Evolutionary conservation across 495 filamentous ascomycete genomes (phyloP), one percentile per base, ranked within the genome.

Genomic region (Aspergillus mulundensis): DNA sequence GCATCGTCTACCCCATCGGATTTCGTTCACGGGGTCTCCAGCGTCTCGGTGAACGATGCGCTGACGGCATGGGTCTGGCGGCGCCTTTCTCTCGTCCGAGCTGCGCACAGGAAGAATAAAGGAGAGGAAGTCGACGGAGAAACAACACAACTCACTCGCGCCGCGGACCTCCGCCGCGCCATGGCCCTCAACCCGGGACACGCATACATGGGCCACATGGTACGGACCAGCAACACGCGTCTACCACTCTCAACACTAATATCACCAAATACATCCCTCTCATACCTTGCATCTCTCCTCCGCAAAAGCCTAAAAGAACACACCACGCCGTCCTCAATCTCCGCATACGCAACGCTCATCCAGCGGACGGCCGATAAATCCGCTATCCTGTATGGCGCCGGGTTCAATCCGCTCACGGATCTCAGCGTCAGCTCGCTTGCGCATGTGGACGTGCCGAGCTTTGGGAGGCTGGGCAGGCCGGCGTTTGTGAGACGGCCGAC

Each of bases 61-160:
- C 64, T 84, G 7, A 79, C 64, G 16, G 77, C 80, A 12, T 78
- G 81, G 25, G 59, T 78, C 53, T 79, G 74, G 76, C 58, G 75
- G 53, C 60, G 65, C 10, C 20, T 77, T 5, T 63, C 56, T 2
- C 21, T 18, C 3, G 38, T 36, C 7, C 49, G 49, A 0, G 6
- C 36, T 30, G 28, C 14, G 49, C 63, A 38, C 7, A 15, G 7
- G 3, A 5, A 38, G 3, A 38, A 5, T 8, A 38, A 14, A 12
- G 7, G 7, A 38, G 34, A 38, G 14, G n/a, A n/a, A n/a, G n/a
- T n/a, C n/a, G n/a, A n/a, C n/a, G 14, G 6, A 67, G 70, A 1
- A 7, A 57, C 54, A 18, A 57, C 61, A 12, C 68, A 67, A n/a
- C 61, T 78, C 48, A 54, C 60, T 0, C 68, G 74, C 38, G 65